Evolutionary conservation across 1,284 basidiomycete species (phyloP), one percentile per base, ranked within the genome.

Genomic region (Cutaneotrichosporon mucoides): DNA sequence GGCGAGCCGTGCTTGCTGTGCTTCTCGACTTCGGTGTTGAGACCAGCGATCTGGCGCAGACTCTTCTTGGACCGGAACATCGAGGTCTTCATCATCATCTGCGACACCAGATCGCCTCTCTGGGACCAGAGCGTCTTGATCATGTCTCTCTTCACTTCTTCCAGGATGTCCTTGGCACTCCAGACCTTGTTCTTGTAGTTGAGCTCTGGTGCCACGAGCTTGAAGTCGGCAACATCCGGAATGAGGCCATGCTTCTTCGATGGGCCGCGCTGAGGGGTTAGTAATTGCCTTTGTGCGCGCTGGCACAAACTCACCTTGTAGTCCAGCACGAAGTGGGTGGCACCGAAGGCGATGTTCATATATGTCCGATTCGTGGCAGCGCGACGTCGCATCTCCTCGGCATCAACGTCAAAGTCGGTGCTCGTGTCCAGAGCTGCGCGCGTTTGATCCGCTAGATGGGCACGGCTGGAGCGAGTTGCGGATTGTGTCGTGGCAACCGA

Each of bases 161-260:
- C 85, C 13, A 91, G 86, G 38, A 93, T 71, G 62, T 92, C 89
- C 72, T 90, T 87, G 66, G 90, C 90, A 82, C 90, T 77, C 85
- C 86, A 92, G 0, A 91, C 92, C 75, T 90, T 87, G 73, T 94
- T 92, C 64, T 85, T 84, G 76, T 92, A 94, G 68, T 88, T 86
- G 51, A 96, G 75, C 12, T 72, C 70, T 4, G 83, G 83, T 10
- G 80, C 79, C 48, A 76, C 73, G 71, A 83, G 80, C 38, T 79
- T 79, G 58, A 84, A 77, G 62, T 83, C 82, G 66, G 80, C 82
- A 38, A 82, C 69, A 8, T 65, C 64, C 5, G 60, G 60, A 3
- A 53, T 63, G 44, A 68, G 61, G 0, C 65, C 79, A 53, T 81
- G 71, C 34, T 78, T 77, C 68, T 80, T 81, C 59, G 76, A 79